Base-by-base conservation (phyloP, 2,329 filamentous ascomycete genomes). In the Immersiporthe knoxdaviesiana region DNA sequence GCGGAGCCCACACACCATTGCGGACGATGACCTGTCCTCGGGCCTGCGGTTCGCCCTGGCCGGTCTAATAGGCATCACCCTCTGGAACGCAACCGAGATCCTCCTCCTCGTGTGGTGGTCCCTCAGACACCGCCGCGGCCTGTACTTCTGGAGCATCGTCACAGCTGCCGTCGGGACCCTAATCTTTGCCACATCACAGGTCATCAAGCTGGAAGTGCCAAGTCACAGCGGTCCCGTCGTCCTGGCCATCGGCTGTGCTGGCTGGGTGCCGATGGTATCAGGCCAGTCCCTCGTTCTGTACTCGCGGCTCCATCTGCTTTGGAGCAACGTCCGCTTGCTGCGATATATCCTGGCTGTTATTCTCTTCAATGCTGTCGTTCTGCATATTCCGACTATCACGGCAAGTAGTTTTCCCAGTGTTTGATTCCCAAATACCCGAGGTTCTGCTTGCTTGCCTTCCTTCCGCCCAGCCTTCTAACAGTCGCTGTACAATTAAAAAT, bases 271-370 rank as follows among this genome's bases (percentile, higher is more conserved):
- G 5, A 87, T 89, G 81, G 84, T 89, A 11, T 85, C 85, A 21
- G 88, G 88, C 4, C 85, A 88, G 73, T 83, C 84, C 0, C 72
- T 87, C 21, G 85, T 89, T 6, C 78, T 89, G 2, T 89, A 86
- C 76, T 90, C 88, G 62, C 83, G 88, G 30, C 81, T 89, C 12
- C 85, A 91, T 73, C 79, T 90, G 18, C 82, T 91, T 35, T 81
- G 88, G 18, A 81, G 80, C 11, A 82, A 85, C 78, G 67, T 81
- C 3, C 75, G 79, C 12, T 77, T 84, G 30, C 78, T 88, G 1
- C 80, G 79, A 3, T 82, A 78, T 56, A 81, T 88, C 1, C 79
- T 89, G 18, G 81, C 77, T 67, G 87, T 90, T 80, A 86, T 91
- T 66, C 81, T 89, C 63, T 78, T 81, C 71, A 83, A 87, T 72